Percentiles rank a stretch among this genome's conserved stretches.
phyloP scores from a whole-genome alignment of 1,284 basidiomycete genomes.

The Schizopora paradoxa region DNA sequence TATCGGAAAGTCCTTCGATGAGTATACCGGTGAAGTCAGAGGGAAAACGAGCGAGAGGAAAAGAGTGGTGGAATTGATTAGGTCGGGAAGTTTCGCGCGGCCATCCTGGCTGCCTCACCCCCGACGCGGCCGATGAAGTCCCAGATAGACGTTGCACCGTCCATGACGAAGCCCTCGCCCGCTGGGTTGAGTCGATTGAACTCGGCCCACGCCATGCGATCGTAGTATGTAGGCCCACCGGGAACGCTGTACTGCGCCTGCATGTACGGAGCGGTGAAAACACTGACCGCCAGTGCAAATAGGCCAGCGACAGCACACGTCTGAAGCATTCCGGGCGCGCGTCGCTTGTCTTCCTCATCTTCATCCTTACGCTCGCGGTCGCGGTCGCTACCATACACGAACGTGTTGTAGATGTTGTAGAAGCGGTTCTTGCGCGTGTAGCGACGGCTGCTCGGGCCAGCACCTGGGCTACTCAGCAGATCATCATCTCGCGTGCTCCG shows the following conservation, averaged over 20 bases:
- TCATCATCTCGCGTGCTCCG: constrained; percentile 28
- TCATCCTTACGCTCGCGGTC: constrained; percentile 23
- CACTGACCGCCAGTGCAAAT: constrained; percentile 40
- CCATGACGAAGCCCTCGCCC: constrained; percentile 57
- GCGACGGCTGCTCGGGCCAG: constrained; percentile 26
- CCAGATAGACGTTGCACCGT: constrained; percentile 51
- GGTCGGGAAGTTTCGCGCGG: constrained; percentile 69
- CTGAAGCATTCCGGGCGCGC: constrained; percentile 34
- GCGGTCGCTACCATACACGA: constrained; percentile 51
- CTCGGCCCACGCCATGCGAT: constrained; percentile 70
- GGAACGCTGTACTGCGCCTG: constrained; percentile 54
- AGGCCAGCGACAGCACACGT: constrained; percentile 48
- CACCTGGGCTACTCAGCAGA: constrained; percentile 3
- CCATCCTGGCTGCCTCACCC: constrained; percentile 64
- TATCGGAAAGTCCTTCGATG: not conserved
- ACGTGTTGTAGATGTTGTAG: constrained; percentile 82
- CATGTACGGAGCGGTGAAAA: constrained; percentile 54
- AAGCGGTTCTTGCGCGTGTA: constrained; percentile 44
- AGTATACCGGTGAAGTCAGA: constrained; percentile 6
- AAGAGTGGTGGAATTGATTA: constrained; percentile 24
- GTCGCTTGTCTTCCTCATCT: constrained; percentile 25
- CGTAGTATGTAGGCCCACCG: constrained; percentile 67
- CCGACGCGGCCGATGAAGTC: constrained; percentile 56
- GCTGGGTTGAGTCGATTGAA: constrained; percentile 65
- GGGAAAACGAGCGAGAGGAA: constrained; percentile 2